Percentiles rank a stretch among this genome's conserved stretches.
These are phyloP conservation scores for Xylaria scruposa DNA, from an alignment of 495 filamentous ascomycete genomes.

Conservation along the genomic window DNA sequence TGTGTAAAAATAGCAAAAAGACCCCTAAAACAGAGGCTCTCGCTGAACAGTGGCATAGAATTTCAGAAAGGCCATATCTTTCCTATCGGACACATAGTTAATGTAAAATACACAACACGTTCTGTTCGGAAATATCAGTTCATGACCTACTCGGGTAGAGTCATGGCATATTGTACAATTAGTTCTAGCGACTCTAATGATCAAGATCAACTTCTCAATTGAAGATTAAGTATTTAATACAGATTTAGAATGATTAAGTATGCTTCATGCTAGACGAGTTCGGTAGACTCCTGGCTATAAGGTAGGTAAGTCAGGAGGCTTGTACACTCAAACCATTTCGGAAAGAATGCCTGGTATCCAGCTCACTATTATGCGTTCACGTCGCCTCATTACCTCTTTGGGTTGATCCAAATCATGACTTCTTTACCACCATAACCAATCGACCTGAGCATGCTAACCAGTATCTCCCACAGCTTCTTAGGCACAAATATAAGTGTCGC, in stretches of 20 bases:
- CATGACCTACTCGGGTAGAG: background rate
- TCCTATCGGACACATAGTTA: background rate
- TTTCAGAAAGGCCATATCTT: background rate
- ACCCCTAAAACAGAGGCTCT: background rate
- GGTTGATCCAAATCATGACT: slow-evolving; percentile 12
- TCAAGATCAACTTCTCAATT: background rate
- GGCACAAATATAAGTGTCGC: background rate
- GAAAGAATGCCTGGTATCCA: background rate
- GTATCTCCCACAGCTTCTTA: slow-evolving; percentile 3
- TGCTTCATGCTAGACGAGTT: background rate
- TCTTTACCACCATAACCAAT: background rate
- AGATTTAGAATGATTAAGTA: background rate
- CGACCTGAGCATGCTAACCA: background rate
- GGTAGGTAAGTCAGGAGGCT: background rate
- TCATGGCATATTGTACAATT: background rate
- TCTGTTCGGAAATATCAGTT: background rate
- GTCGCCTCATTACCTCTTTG: background rate
- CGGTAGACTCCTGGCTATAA: too few relatives aligned
- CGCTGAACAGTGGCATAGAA: background rate
- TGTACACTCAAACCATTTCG: background rate
- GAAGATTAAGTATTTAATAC: background rate
- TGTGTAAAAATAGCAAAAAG: background rate
- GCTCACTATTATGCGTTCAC: background rate
- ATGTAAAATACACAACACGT: background rate
- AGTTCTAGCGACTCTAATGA: too few relatives aligned